Percentiles rank a stretch among this genome's conserved stretches.
Evolutionary conservation across 1,284 basidiomycete genomes (phyloP).

Genomic region (Bondarzewia mesenterica): DNA sequence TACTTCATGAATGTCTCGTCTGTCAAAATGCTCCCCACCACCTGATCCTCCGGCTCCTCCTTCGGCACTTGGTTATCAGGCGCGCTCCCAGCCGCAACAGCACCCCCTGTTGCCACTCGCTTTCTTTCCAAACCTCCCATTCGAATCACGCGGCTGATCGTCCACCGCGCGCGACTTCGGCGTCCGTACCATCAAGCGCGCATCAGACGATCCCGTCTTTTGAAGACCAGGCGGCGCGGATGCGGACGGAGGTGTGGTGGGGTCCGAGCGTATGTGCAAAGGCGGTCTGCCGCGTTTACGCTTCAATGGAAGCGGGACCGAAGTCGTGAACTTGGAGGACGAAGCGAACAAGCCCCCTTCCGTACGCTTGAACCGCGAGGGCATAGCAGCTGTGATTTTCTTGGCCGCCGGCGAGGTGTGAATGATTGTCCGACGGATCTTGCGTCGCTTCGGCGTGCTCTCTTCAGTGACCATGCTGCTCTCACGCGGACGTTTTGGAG

Average conservation of each 20-base stretch:
- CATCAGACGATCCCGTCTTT: constrained; percentile 8
- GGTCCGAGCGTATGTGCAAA: constrained; percentile 9
- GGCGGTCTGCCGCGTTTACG: constrained; percentile 16
- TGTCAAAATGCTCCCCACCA: too few species aligned
- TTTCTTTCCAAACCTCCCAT: constrained; percentile 45
- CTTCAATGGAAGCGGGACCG: constrained; percentile 14
- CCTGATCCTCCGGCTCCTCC: too few species aligned
- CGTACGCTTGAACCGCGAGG: not conserved
- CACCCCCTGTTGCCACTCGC: constrained; percentile 24
- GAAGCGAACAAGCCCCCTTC: not conserved
- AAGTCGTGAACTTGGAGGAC: not conserved
- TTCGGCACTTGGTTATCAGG: too few species aligned
- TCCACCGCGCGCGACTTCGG: constrained; percentile 42
- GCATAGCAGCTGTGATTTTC: not conserved
- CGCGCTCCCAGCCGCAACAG: too few species aligned
- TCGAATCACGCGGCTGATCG: constrained; percentile 38
- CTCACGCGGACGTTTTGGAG: constrained; percentile 22
- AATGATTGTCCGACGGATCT: constrained; percentile 3
- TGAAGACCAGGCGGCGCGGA: too few species aligned
- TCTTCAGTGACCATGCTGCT: constrained; percentile 10
- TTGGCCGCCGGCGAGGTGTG: constrained; percentile 3
- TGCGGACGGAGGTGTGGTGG: not conserved
- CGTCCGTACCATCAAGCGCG: constrained; percentile 15
- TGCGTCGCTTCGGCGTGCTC: constrained; percentile 8
- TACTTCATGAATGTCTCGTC: too few species aligned